phyloP scores from a whole-genome alignment of 2,329 filamentous ascomycete species.

The Coniochaeta hoffmannii region DNA sequence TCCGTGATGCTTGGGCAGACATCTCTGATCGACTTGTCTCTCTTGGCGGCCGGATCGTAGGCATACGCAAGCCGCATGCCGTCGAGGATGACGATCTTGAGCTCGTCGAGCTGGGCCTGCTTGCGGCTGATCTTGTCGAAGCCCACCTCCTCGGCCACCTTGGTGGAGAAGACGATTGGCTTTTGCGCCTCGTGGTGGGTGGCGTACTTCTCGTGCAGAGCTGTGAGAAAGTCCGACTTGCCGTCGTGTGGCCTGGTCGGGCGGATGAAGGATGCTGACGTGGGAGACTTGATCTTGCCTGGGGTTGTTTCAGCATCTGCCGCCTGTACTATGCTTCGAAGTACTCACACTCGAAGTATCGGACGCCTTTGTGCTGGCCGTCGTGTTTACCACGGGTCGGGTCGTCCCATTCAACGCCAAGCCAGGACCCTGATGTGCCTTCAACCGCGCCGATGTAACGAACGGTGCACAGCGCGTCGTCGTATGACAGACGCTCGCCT shows the following conservation, averaged over 20 bases:
- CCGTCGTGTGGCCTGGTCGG: slow-evolving; percentile 63
- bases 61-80: slow-evolving; percentile 53
- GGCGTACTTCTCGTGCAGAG: slow-evolving; percentile 78
- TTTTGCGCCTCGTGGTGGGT: slow-evolving; percentile 26
- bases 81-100: slow-evolving; percentile 78
- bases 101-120: slow-evolving; percentile 68
- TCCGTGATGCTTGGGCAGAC: slow-evolving; percentile 64
- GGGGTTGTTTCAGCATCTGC: not conserved
- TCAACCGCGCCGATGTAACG: slow-evolving; percentile 72
- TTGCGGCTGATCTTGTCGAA: slow-evolving; percentile 86
- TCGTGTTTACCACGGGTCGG: slow-evolving; percentile 80
- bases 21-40: slow-evolving; percentile 32
- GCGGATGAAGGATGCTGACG: slow-evolving; percentile 80
- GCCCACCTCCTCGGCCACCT: slow-evolving; percentile 87
- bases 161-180: slow-evolving; percentile 64
- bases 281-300: slow-evolving; percentile 57
- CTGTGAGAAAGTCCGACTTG: slow-evolving; percentile 68
- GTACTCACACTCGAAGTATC: slow-evolving; percentile 78
- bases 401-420: slow-evolving; percentile 97
- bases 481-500: slow-evolving; percentile 75
- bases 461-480: slow-evolving; percentile 72
- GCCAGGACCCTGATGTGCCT: slow-evolving; percentile 72
- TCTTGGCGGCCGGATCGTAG: slow-evolving; percentile 19
- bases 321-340: not conserved
- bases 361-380: slow-evolving; percentile 69